Evolutionary conservation across 169 alveolate species (phyloP).

Genomic region (Blepharisma undulans): DNA sequence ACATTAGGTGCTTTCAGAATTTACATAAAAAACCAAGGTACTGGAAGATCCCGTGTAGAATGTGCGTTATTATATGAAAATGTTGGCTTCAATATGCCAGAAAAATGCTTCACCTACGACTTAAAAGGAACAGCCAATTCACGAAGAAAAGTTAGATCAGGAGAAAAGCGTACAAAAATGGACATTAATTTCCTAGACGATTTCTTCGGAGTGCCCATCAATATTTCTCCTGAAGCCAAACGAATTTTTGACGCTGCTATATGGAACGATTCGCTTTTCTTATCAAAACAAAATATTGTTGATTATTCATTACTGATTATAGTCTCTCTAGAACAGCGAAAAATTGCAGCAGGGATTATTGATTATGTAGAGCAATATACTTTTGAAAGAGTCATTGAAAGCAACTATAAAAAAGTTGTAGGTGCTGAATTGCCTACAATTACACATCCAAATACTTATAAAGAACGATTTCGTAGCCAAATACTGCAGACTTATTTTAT

Average conservation of each 20-base stretch:
- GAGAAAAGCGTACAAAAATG: slow-evolving; percentile 47
- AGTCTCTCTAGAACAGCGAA: slow-evolving; percentile 48
- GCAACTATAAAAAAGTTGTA: slow-evolving; percentile 57
- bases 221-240: slow-evolving; percentile 43
- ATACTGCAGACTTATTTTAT: slow-evolving; percentile 66
- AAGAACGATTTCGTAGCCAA: slow-evolving; percentile 58
- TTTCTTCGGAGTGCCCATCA: slow-evolving; percentile 60
- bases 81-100: slow-evolving; percentile 51
- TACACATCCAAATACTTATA: slow-evolving; percentile 66
- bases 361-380: slow-evolving; percentile 77
- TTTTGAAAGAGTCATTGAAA: slow-evolving; percentile 69
- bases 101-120: slow-evolving; percentile 56
- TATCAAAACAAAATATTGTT: slow-evolving; percentile 59
- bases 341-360: slow-evolving; percentile 70
- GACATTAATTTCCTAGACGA: slow-evolving; percentile 73
- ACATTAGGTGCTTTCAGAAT: slow-evolving; percentile 74
- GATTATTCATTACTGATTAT: slow-evolving; percentile 69
- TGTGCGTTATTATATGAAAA: slow-evolving; percentile 70
- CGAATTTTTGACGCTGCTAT: slow-evolving; percentile 55
- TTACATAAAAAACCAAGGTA: slow-evolving; percentile 46
- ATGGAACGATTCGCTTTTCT: slow-evolving; percentile 71
- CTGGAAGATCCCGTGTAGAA: slow-evolving; percentile 35
- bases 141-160: slow-evolving; percentile 40
- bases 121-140: slow-evolving; percentile 70
- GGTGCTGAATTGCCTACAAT: slow-evolving; percentile 71